These are phyloP conservation scores for Aspergillus saccharolyticus DNA, from an alignment of 495 filamentous ascomycete genomes.

Conservation along the genomic window DNA sequence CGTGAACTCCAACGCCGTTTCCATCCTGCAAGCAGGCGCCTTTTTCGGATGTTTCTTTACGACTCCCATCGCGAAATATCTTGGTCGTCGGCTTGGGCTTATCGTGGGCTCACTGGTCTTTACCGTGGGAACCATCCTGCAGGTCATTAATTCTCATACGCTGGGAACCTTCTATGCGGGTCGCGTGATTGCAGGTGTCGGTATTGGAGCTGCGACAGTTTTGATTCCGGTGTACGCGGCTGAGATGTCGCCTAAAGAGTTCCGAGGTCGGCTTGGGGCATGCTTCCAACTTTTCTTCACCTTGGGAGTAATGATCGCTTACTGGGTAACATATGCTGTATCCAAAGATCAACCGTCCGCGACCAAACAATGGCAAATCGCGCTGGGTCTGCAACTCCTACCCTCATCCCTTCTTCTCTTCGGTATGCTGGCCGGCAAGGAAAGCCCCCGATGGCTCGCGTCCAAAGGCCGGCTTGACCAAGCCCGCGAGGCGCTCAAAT, in stretches of 20 bases:
- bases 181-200: conserved; percentile 51
- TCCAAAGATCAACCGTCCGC: conserved; percentile 25
- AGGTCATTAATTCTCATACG: conserved; percentile 37
- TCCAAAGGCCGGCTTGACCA: conserved; percentile 38
- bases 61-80: conserved; percentile 38
- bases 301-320: conserved; percentile 44
- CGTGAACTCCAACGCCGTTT: conserved; percentile 41
- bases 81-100: conserved; percentile 39
- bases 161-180: conserved; percentile 42
- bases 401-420: conserved; percentile 40
- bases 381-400: conserved; percentile 45
- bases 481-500: conserved; percentile 39
- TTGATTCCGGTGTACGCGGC: conserved; percentile 50
- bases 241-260: conserved; percentile 50
- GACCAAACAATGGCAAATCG: conserved; percentile 48
- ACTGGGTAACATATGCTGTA: conserved; percentile 49
- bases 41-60: conserved; percentile 45
- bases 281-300: conserved; percentile 48
- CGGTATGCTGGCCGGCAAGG: conserved; percentile 42
- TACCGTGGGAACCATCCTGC: conserved; percentile 40
- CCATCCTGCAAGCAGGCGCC: conserved; percentile 37
- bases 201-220: conserved; percentile 49
- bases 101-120: conserved; percentile 39
- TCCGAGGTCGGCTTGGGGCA: conserved; percentile 47
- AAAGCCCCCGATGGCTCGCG: conserved; percentile 48